Conservation (phyloP, 306 rosid genomes). For the Fragaria iinumae region DNA sequence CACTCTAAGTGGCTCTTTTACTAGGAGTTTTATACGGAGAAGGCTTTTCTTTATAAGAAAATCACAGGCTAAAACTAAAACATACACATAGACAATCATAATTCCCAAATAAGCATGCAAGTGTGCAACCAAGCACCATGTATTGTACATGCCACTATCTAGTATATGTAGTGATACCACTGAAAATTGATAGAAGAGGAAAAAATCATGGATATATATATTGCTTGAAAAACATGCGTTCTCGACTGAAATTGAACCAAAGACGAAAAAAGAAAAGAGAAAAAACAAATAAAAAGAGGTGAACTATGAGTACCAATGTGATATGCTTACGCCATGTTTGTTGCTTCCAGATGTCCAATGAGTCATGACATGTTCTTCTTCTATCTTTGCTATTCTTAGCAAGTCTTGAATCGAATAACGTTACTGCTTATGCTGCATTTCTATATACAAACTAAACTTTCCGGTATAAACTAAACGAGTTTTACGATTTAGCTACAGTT, state of each 20-base stretch:
- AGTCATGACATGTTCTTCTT: not conserved
- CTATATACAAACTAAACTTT: not conserved
- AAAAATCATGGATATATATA: not conserved
- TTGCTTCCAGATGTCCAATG: slow-evolving; percentile 15
- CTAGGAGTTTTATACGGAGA: not conserved
- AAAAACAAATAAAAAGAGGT: not conserved
- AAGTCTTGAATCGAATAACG: not conserved
- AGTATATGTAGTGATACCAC: not conserved
- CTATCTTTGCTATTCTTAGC: not conserved
- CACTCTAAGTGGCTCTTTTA: not conserved
- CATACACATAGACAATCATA: not conserved
- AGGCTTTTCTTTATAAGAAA: not conserved
- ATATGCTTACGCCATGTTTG: slow-evolving; percentile 9
- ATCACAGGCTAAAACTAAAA: not conserved
- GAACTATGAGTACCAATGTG: not conserved
- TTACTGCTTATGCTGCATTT: not conserved
- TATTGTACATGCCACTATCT: not conserved
- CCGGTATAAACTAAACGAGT: not conserved
- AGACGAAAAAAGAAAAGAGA: not conserved
- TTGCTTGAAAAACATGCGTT: not conserved
- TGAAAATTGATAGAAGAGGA: not conserved
- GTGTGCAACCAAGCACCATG: not conserved
- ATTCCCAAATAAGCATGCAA: not conserved
- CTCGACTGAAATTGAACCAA: not conserved
- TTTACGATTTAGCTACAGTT: not conserved